Percentiles rank a stretch among this genome's conserved stretches.
These are phyloP conservation scores for Thinopyrum elongatum DNA, from an alignment of 176 grass and related monocot genomes.

Conservation along the genomic window DNA sequence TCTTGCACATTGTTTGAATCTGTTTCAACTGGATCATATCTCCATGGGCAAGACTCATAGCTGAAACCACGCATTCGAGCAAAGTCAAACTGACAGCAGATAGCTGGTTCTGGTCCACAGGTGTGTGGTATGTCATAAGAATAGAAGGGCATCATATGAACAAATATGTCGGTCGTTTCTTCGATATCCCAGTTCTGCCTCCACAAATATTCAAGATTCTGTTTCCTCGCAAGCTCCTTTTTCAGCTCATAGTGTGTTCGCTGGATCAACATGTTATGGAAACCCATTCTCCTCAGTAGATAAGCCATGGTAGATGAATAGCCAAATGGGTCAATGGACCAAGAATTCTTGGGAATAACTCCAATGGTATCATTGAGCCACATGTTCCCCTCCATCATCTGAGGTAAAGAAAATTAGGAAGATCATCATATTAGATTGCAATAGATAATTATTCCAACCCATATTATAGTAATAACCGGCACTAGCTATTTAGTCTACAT, in stretches of 20 bases:
- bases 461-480: not conserved
- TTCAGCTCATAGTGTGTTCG: conserved; percentile 97
- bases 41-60: conserved; percentile 91
- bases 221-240: conserved; percentile 81
- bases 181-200: conserved; percentile 95
- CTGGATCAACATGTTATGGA: conserved; percentile 95
- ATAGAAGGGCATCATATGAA: conserved; percentile 99
- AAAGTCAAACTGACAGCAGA: conserved; percentile 99
- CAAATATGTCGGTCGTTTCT: conserved; percentile 96
- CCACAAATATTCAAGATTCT: conserved; percentile 96
- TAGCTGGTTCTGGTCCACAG: conserved; percentile 96
- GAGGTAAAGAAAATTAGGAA: conserved; percentile 33
- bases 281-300: conserved; percentile 91
- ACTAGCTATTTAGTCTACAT: not conserved
- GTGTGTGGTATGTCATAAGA: conserved; percentile 99
- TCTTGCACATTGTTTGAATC: conserved; percentile 72
- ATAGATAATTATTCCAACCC: conserved; percentile 11
- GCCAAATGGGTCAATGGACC: conserved; percentile 96
- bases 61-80: conserved; percentile 75
- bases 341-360: conserved; percentile 95
- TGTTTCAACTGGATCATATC: conserved; percentile 77
- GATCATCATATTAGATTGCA: conserved; percentile 1
- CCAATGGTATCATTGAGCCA: conserved; percentile 97
- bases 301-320: conserved; percentile 99
- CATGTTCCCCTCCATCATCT: conserved; percentile 97